Conservation (phyloP, 345 rosid genomes). For the Hibiscus trionum region DNA sequence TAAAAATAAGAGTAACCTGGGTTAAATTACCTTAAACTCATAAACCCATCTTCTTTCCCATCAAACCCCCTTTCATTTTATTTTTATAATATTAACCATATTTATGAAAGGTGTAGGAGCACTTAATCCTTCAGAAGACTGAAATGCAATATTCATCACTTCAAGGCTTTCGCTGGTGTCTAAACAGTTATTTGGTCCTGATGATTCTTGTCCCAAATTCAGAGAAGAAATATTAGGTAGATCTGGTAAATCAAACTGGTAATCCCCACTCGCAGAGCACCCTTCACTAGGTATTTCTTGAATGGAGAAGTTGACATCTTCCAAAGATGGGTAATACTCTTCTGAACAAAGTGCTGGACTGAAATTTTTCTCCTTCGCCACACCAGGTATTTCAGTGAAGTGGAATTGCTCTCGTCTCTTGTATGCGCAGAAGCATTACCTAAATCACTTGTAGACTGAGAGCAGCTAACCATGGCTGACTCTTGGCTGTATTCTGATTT, state of each 20-base stretch:
- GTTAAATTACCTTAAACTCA: no score
- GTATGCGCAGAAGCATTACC: constrained; percentile 32
- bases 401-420: constrained; percentile 43
- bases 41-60: no score
- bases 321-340: constrained; percentile 41
- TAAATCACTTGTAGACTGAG: constrained; percentile 56
- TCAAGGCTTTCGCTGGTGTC: constrained; percentile 38
- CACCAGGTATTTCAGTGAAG: constrained; percentile 37
- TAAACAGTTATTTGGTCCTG: constrained; percentile 7
- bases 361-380: constrained; percentile 48
- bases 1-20: no score
- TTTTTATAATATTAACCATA: not conserved
- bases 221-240: constrained; percentile 36
- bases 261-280: constrained; percentile 36
- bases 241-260: constrained; percentile 42
- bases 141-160: constrained; percentile 33
- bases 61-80: accelerated
- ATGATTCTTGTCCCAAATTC: constrained; percentile 41
- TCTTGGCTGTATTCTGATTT: constrained; percentile 93
- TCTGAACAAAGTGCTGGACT: constrained; percentile 55
- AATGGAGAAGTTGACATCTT: constrained; percentile 39
- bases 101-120: constrained; percentile 39
- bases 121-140: constrained; percentile 32
- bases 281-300: constrained; percentile 56
- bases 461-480: constrained; percentile 41